Evolutionary conservation across 176 grass and related monocot species (phyloP), one percentile per base, ranked within the genome.

Genomic region (Eragrostis nindensis): DNA sequence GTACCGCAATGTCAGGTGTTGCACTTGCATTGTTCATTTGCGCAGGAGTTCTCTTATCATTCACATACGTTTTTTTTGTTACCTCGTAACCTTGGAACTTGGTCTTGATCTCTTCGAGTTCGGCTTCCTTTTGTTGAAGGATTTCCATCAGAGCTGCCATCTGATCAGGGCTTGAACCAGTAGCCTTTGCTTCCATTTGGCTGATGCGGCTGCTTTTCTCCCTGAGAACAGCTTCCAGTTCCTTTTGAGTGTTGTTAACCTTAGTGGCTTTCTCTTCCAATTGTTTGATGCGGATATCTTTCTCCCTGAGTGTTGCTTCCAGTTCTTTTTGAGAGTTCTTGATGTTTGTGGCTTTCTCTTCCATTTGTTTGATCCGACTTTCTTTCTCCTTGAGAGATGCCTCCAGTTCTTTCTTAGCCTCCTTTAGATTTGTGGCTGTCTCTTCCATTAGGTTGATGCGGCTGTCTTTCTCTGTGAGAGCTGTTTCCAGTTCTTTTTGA

Each of bases 71-170:
- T 57, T 67, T 82, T 16, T 85, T 59, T 67, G 66, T 15, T 67
- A 67, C 85, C 49, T 66, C 75, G 70, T 55, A 21, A 41, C 82
- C 73, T 67, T 73, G 85, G 79, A 83, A 78, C 47, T 50, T 88
- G 8, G 49, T 29, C 74, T 88, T 95, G 65, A 98, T 85, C 74
- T 95, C 90, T 84, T 98, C 92, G 19, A 98, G 91, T 74, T 95
- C 84, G 0, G 75, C 62, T 68, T 98, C 90, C 81, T 95, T 98
- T 46, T 67, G 27, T 56, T 98, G 89, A 18, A 98, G 53, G 49
- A 91, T 83, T 74, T 93, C 74, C 77, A 89, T 90, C n/a, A 98
- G 79, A 76, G 49, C 77, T 73, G 81, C 79, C 64, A 89, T 74
- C 75, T 85, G 88, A 43, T 88, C 86, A 57, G 63, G 24, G 5